phyloP scores from a whole-genome alignment of 2,329 filamentous ascomycete genomes.

The Fusarium pseudocircinatum region DNA sequence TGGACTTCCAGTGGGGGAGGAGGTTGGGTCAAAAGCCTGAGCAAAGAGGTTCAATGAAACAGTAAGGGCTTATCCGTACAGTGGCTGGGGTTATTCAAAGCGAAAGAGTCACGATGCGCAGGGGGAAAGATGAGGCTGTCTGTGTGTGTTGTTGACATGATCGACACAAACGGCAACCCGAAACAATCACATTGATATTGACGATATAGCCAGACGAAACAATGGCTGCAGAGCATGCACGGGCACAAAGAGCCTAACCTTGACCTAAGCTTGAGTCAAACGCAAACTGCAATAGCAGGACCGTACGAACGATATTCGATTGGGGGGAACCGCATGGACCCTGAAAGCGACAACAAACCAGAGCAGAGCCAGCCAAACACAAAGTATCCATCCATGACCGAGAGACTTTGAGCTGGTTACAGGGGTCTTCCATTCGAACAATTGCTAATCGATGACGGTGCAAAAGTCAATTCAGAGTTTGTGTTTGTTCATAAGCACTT shows the following conservation, averaged over 20 bases:
- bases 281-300: not conserved
- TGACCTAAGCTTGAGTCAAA: slow-evolving; percentile 1
- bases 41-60: slow-evolving; percentile 3
- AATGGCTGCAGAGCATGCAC: not conserved
- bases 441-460: slow-evolving; percentile 5
- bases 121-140: slow-evolving; percentile 19
- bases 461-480: not conserved
- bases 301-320: slow-evolving; percentile 19
- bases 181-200: slow-evolving; percentile 12
- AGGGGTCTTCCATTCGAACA: not conserved
- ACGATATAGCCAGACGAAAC: slow-evolving; percentile 1
- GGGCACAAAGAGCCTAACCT: not conserved
- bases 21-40: not conserved
- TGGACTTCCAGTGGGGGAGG: slow-evolving; percentile 8
- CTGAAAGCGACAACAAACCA: slow-evolving; percentile 11
- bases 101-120: slow-evolving; percentile 17
- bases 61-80: not conserved
- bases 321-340: slow-evolving; percentile 19
- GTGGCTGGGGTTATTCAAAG: slow-evolving; percentile 10
- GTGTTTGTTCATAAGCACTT: not conserved
- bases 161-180: slow-evolving; percentile 7
- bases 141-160: slow-evolving; percentile 8
- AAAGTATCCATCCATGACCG: not conserved
- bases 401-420: not conserved
- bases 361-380: not conserved